Evolutionary conservation across 2,329 filamentous ascomycete species (phyloP).

Genomic region (Furcasterigmium sp.): DNA sequence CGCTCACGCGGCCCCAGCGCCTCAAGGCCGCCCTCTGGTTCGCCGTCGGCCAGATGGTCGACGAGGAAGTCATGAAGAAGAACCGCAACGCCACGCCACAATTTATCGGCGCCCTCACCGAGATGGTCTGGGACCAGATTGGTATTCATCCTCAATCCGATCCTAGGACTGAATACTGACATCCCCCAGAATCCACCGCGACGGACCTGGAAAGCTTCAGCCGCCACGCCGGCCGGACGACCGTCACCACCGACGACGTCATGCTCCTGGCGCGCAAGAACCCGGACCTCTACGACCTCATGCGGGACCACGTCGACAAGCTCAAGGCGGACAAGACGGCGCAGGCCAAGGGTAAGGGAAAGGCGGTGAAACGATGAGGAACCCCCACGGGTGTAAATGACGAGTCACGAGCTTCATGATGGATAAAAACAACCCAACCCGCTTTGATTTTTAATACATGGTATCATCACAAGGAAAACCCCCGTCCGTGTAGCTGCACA

Average conservation of each 20-base stretch:
- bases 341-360: constrained; percentile 8
- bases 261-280: constrained; percentile 83
- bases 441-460: neutral
- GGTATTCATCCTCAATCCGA: constrained; percentile 42
- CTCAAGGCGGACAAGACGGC: constrained; percentile 39
- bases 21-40: constrained; percentile 84
- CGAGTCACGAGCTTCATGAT: neutral
- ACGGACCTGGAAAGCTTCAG: constrained; percentile 51
- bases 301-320: constrained; percentile 63
- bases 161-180: neutral
- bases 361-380: neutral
- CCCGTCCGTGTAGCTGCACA: too few species aligned
- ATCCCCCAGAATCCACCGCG: constrained; percentile 45
- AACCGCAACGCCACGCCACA: constrained; percentile 86
- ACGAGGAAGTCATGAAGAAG: constrained; percentile 69
- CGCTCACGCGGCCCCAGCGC: constrained; percentile 42
- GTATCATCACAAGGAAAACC: neutral
- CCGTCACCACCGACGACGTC: constrained; percentile 81
- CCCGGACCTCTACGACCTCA: constrained; percentile 71
- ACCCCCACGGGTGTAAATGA: neutral
- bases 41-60: constrained; percentile 79
- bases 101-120: constrained; percentile 81
- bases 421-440: neutral
- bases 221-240: constrained; percentile 75
- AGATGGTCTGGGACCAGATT: constrained; percentile 83